These are phyloP conservation scores for Lindgomyces ingoldianus DNA, from an alignment of 495 filamentous ascomycete species.

Conservation along the genomic window DNA sequence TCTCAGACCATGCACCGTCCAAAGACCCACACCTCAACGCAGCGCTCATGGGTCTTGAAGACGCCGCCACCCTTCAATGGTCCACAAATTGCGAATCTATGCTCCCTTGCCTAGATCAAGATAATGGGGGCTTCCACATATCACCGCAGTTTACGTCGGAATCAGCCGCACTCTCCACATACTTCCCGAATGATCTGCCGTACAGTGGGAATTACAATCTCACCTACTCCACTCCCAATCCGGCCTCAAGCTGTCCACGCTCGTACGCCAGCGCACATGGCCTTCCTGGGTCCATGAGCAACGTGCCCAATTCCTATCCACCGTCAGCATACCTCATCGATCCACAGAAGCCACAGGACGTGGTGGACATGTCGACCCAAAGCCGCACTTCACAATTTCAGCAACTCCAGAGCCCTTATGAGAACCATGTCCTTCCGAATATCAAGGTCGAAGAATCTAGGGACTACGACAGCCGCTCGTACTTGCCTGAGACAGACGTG, in stretches of 20 bases:
- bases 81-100: slow-evolving; percentile 1
- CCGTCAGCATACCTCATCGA: slow-evolving; percentile 33
- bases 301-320: slow-evolving; percentile 24
- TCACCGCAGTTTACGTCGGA: slow-evolving; percentile 4
- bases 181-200: slow-evolving; percentile 12
- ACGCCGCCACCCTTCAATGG: slow-evolving; percentile 18
- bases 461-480: slow-evolving; percentile 1
- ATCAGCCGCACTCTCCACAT: slow-evolving; percentile 4
- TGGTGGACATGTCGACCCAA: slow-evolving; percentile 15
- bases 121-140: slow-evolving; percentile 10
- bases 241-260: slow-evolving; percentile 27
- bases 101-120: slow-evolving; percentile 7
- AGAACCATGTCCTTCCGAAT: neutral
- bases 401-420: slow-evolving; percentile 18
- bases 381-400: slow-evolving; percentile 1
- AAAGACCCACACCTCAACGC: slow-evolving; percentile 7
- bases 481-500: neutral
- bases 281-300: slow-evolving; percentile 13
- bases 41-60: slow-evolving; percentile 16
- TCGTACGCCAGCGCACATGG: slow-evolving; percentile 21
- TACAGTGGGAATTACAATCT: slow-evolving; percentile 26
- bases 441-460: slow-evolving; percentile 18
- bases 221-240: slow-evolving; percentile 10
- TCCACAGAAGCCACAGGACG: slow-evolving; percentile 24
- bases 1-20: slow-evolving; percentile 2